phyloP scores from a whole-genome alignment of 331 rosid genomes.

The Spiraea crenata region DNA sequence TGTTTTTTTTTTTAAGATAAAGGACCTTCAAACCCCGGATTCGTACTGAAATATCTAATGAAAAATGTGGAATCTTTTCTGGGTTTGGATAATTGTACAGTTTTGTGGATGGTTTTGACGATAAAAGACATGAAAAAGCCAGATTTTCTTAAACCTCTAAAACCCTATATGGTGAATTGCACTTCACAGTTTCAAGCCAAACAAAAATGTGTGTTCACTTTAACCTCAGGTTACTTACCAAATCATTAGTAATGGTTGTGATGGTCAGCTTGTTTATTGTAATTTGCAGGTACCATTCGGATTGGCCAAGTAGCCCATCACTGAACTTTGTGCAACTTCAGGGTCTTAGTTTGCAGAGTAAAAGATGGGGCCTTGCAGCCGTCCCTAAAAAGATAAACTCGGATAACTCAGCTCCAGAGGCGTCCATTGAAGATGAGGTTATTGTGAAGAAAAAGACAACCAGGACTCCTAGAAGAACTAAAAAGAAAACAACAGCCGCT shows the following conservation, averaged over 20 bases:
- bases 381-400: constrained; percentile 62
- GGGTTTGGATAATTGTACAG: background rate
- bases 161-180: constrained; percentile 16
- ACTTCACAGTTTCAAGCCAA: background rate
- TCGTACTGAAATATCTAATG: background rate
- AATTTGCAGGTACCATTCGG: constrained; percentile 55
- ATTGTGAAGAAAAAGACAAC: constrained; percentile 54
- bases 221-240: constrained; percentile 6
- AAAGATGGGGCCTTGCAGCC: constrained; percentile 50
- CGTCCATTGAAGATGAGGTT: constrained; percentile 46
- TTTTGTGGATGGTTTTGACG: background rate
- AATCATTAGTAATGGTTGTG: constrained; percentile 18
- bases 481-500: constrained; percentile 48
- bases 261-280: constrained; percentile 22
- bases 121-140: constrained; percentile 3
- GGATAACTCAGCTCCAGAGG: constrained; percentile 39
- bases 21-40: background rate
- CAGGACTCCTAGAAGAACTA: constrained; percentile 43
- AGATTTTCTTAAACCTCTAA: constrained; percentile 15
- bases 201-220: too few species aligned
- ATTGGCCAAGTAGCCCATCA: constrained; percentile 36
- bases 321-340: constrained; percentile 44
- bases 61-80: background rate
- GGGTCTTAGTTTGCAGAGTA: constrained; percentile 41
- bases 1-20: constrained; percentile 9